Evolutionary conservation across 2,329 filamentous ascomycete species (phyloP).

Genomic region (Verticillium albo-atrum): DNA sequence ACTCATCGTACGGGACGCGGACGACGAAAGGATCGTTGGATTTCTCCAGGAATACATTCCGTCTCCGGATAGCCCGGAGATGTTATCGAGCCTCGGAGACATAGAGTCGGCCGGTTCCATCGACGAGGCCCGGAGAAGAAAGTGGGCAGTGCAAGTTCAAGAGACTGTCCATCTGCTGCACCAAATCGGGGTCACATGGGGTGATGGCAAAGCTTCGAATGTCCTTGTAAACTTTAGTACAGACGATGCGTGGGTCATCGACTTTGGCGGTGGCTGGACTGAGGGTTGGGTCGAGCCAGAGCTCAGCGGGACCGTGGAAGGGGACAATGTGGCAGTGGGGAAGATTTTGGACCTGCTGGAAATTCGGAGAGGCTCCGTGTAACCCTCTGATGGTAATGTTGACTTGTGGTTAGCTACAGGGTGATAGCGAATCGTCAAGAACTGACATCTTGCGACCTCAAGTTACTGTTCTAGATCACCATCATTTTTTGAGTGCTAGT

Average conservation of each 20-base stretch:
- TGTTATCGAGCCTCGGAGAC: background rate
- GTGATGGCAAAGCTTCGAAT: background rate
- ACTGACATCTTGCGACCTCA: too few relatives aligned
- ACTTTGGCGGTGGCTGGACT: background rate
- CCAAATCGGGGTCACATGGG: background rate
- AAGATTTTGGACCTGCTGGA: background rate
- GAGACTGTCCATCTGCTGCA: background rate
- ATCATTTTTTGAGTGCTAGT: too few relatives aligned
- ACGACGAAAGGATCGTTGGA: conserved; percentile 9
- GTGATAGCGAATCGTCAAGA: too few relatives aligned
- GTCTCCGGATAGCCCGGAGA: background rate
- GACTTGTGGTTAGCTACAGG: too few relatives aligned
- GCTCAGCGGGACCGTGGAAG: background rate
- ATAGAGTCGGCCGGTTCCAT: background rate
- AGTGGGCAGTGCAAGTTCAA: background rate
- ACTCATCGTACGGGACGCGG: conserved; percentile 2
- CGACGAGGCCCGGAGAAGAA: background rate
- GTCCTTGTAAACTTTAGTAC: background rate
- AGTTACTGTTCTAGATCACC: too few relatives aligned
- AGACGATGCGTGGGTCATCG: background rate
- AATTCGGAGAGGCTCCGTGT: background rate
- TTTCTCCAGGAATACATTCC: conserved; percentile 10
- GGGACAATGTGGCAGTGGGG: background rate
- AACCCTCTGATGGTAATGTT: too few relatives aligned
- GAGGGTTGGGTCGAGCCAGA: background rate